Evolutionary conservation across 352 stramenopile genomes (phyloP).

Genomic region (Aphanomyces euteiches): DNA sequence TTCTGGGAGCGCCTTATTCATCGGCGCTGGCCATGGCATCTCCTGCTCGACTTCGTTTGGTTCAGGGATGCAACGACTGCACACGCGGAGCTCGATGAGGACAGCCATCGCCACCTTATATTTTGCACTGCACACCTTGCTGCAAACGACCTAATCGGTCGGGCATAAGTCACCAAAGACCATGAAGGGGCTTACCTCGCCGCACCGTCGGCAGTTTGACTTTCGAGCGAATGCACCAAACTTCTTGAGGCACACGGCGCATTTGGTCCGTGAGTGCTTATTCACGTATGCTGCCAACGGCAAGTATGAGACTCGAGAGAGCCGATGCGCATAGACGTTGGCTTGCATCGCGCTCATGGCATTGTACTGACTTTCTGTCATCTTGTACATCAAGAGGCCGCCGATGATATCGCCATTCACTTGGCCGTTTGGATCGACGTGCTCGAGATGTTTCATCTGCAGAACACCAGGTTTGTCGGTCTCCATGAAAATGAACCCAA

Average conservation of each 20-base stretch:
- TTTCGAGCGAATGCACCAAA: background rate
- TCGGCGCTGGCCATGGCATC: too few relatives aligned
- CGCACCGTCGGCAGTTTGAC: background rate
- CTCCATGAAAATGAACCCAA: background rate
- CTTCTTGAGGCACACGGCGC: background rate
- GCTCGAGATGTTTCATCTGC: background rate
- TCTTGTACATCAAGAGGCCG: background rate
- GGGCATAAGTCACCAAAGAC: too few relatives aligned
- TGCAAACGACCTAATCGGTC: too few relatives aligned
- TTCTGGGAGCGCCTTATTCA: too few relatives aligned
- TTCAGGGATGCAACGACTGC: too few relatives aligned
- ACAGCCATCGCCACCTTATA: too few relatives aligned
- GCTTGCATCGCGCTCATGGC: background rate
- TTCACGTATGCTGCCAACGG: background rate
- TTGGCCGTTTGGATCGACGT: background rate
- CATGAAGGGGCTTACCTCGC: too few relatives aligned
- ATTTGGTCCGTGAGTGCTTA: background rate
- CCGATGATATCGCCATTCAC: background rate
- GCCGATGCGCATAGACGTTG: background rate
- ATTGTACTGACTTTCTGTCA: background rate
- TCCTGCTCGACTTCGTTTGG: too few relatives aligned
- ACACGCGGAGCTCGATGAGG: too few relatives aligned
- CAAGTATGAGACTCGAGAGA: background rate
- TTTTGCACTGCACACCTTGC: too few relatives aligned
- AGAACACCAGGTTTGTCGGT: background rate